Evolutionary conservation across 768 basidiomycete species (phyloP), one percentile per base, ranked within the genome.

Genomic region (Tulasnella sp.): DNA sequence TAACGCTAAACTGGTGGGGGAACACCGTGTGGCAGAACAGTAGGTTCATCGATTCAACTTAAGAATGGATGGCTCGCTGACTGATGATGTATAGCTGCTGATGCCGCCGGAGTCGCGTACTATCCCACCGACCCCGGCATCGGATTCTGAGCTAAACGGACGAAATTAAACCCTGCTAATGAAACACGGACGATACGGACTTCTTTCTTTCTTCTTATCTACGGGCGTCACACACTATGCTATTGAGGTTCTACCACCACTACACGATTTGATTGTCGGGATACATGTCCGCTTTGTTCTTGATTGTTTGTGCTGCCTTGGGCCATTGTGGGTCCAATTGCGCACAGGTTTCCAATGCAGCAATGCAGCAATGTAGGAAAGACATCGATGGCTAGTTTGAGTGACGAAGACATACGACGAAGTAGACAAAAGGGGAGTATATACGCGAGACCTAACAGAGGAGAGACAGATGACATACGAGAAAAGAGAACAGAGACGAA

Each of bases 1-100:
- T 84, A 2, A 46, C 77, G 9, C 51, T 86, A 29, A 80, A 82
- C 35, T 86, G 86, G 86, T 83, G 82, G 82, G 86, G 86, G 23
- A 86, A 85, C 77, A 83, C 81, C 4, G 84, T 79, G 3, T 71
- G 46, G 61, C 32, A 35, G 26, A 78, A 79, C 23, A 79, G 78
- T 79, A 69, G 13, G 79, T 78, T 13, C 29, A 67, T 18, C 29
- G 2, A 51, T 23, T n/a, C 51, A 16, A 15, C 44, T 44, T 18
- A 44, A 7, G 44, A 44, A 35, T 2, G 35, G 35, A 35, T 35
- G 35, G 35, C 35, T 35, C 35, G 35, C 35, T 35, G 35, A 61
- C 29, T 6, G 26, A 26, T 9, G n/a, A 1, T 13, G 16, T 35
- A 5, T 18, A 67, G 61, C 61, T 29, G 61, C 61, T 15, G 61